Conservation (phyloP, 2,329 filamentous ascomycete species). For the Fusarium ambrosium region DNA sequence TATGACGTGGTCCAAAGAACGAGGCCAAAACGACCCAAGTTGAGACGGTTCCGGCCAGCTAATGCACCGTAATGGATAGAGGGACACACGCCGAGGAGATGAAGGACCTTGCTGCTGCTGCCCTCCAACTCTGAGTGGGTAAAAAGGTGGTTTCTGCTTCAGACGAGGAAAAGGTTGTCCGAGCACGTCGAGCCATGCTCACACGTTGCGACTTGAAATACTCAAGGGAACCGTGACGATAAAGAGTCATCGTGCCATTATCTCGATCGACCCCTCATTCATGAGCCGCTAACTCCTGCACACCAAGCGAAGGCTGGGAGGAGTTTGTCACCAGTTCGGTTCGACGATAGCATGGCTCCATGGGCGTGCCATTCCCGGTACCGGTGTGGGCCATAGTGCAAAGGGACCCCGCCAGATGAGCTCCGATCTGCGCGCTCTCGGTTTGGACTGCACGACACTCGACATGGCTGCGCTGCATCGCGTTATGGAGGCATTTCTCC, state of each 20-base stretch:
- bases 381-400: slow-evolving; percentile 13
- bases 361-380: slow-evolving; percentile 1
- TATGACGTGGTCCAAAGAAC: slow-evolving; percentile 47
- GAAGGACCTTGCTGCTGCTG: not conserved
- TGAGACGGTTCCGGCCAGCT: slow-evolving; percentile 32
- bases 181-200: slow-evolving; percentile 4
- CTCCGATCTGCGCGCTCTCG: not conserved
- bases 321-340: slow-evolving; percentile 13
- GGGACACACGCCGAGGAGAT: slow-evolving; percentile 9
- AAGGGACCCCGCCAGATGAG: slow-evolving; percentile 11
- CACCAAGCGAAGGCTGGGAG: slow-evolving; percentile 5
- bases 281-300: slow-evolving; percentile 23
- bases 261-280: slow-evolving; percentile 14
- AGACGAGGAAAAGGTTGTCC: not conserved
- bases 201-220: not conserved
- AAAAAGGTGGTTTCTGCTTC: not conserved
- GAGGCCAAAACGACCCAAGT: slow-evolving; percentile 18
- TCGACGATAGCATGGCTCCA: not conserved
- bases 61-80: slow-evolving; percentile 30
- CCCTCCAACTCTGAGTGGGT: not conserved
- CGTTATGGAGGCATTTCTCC: slow-evolving; percentile 13
- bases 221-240: not conserved
- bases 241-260: slow-evolving; percentile 22
- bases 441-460: slow-evolving; percentile 4
- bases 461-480: slow-evolving; percentile 6